Conservation (phyloP, 306 rosid species). For the Vigna angularis region DNA sequence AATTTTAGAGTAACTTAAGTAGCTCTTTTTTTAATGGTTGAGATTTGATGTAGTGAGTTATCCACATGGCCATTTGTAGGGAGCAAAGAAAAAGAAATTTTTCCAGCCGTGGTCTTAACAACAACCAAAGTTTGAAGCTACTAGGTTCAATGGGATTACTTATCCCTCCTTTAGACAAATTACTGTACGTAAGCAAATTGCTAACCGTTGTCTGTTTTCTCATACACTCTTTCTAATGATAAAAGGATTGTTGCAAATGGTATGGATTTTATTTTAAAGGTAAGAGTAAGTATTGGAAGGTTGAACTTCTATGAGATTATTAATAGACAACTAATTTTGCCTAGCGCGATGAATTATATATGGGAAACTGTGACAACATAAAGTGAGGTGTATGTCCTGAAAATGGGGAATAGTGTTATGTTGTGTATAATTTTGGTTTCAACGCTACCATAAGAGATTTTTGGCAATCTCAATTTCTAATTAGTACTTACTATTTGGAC, state of each 20-base stretch:
- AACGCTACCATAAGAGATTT: background rate
- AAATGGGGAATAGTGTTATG: conserved; percentile 3
- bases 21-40: conserved; percentile 12
- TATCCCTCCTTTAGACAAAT: too few species aligned
- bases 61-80: conserved; percentile 2
- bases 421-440: conserved; percentile 2
- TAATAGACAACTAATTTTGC: conserved; percentile 22
- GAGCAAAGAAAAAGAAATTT: conserved; percentile 5
- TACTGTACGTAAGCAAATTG: too few species aligned
- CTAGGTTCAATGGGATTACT: background rate
- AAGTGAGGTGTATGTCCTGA: conserved; percentile 24
- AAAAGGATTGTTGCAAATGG: background rate
- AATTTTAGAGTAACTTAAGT: background rate
- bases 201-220: too few species aligned
- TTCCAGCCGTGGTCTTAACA: background rate
- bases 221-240: background rate
- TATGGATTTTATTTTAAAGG: conserved; percentile 7
- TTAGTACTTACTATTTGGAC: conserved; percentile 39
- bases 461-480: conserved; percentile 41
- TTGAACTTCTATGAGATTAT: background rate
- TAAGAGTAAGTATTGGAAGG: background rate
- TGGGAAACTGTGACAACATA: conserved; percentile 23
- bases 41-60: conserved; percentile 19
- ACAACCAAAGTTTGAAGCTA: conserved; percentile 13
- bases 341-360: conserved; percentile 3